A percentile compares a stretch with the other conserved stretches of the same genome.
These are phyloP conservation scores for Mrakia frigida DNA, from an alignment of 768 basidiomycete species.

Conservation along the genomic window DNA sequence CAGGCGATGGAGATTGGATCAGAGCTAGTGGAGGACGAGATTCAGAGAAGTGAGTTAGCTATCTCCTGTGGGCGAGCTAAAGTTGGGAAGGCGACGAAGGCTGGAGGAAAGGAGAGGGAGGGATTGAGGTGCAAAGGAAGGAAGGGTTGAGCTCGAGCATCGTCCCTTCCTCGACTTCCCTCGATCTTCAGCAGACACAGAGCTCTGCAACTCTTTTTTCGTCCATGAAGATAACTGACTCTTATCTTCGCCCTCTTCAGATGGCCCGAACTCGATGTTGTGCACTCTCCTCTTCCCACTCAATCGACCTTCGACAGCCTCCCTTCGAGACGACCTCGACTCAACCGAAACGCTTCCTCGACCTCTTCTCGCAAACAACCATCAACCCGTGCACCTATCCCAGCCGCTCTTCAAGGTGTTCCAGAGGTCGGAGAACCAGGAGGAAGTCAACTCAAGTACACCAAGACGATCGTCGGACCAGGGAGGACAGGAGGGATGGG, in stretches of 20 bases:
- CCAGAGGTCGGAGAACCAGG: slow-evolving; percentile 5
- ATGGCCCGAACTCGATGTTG: slow-evolving; percentile 28
- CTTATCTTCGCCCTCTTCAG: neutral
- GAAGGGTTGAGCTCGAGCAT: neutral
- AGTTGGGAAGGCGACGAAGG: neutral
- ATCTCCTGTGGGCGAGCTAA: too few species aligned
- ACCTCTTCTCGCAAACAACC: slow-evolving; percentile 16
- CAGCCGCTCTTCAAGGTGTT: neutral
- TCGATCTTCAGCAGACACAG: too few species aligned
- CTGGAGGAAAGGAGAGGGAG: neutral
- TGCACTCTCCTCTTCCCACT: slow-evolving; percentile 20
- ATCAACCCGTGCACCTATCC: neutral
- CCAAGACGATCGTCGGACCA: slow-evolving; percentile 23
- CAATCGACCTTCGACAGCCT: neutral
- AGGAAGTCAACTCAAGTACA: slow-evolving; percentile 23
- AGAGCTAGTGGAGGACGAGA: slow-evolving; percentile 30
- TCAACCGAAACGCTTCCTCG: slow-evolving; percentile 25
- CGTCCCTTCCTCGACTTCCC: neutral
- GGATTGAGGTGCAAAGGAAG: neutral
- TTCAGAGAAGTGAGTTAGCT: slow-evolving; percentile 12
- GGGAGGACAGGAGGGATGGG: slow-evolving; percentile 20
- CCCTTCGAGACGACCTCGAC: neutral
- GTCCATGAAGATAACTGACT: neutral
- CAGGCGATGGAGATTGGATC: slow-evolving; percentile 29
- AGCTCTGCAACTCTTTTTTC: neutral